These are phyloP conservation scores for Adansonia rubrostipa DNA, from an alignment of 441 rosid genomes.

Conservation along the genomic window DNA sequence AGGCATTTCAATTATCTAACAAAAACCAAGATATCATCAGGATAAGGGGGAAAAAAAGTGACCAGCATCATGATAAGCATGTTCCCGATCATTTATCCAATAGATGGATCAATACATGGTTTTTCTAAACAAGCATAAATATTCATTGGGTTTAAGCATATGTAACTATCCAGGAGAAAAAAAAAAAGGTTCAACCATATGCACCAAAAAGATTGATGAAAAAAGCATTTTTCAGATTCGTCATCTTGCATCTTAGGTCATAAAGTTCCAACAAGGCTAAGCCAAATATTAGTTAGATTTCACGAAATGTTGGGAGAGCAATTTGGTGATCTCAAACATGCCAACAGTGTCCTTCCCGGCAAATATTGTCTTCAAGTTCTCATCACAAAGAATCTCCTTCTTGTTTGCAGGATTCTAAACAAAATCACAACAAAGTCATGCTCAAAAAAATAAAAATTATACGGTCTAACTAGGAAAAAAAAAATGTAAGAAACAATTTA, in stretches of 20 bases:
- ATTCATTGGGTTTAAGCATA: not conserved
- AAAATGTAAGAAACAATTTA: not conserved
- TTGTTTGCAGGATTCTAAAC: conserved; percentile 68
- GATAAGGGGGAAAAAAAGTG: not conserved
- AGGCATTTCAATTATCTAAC: not conserved
- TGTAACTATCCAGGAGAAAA: not conserved
- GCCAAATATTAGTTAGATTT: conserved; percentile 41
- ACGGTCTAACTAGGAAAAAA: not conserved
- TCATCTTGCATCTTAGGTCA: not conserved
- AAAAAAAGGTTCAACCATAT: not conserved
- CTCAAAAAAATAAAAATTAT: not conserved
- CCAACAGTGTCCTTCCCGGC: conserved; percentile 66
- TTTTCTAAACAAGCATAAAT: not conserved
- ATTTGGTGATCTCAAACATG: conserved; percentile 61
- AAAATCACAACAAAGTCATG: conserved; percentile 18
- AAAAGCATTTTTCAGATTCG: not conserved
- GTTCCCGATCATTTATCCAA: not conserved
- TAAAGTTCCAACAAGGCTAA: not conserved
- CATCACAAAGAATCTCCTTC: conserved; percentile 70
- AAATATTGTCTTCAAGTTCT: conserved; percentile 64
- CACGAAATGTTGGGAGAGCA: conserved; percentile 59
- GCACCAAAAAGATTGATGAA: too few relatives aligned
- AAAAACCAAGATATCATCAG: not conserved
- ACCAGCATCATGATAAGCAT: conserved; percentile 2
- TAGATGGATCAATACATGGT: not conserved